These are phyloP conservation scores for Rubia yunnanensis DNA, from an alignment of 257 asterid genomes.

Conservation along the genomic window DNA sequence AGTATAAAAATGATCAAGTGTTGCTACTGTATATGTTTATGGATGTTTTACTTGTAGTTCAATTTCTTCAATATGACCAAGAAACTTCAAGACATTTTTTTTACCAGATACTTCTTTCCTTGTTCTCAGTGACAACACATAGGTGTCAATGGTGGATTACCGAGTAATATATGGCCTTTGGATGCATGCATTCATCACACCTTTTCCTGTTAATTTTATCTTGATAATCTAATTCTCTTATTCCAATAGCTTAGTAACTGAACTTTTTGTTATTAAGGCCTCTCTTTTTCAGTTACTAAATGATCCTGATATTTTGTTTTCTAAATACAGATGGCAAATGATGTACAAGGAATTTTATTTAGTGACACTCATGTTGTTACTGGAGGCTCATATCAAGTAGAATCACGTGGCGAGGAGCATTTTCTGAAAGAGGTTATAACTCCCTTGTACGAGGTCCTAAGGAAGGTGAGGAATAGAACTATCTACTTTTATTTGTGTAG, in stretches of 20 bases:
- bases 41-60: not conserved
- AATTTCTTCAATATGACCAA: not conserved
- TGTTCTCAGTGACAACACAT: not conserved
- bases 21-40: not conserved
- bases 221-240: not conserved
- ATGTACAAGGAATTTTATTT: conserved; percentile 53
- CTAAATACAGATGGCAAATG: conserved; percentile 70
- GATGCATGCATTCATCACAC: not conserved
- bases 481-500: conserved; percentile 1
- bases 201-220: not conserved
- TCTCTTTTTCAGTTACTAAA: not conserved
- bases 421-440: conserved; percentile 78
- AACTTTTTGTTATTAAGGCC: not conserved
- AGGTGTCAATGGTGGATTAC: not conserved
- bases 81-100: not conserved
- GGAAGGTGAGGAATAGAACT: conserved; percentile 37
- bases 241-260: not conserved
- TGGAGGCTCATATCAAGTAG: conserved; percentile 51
- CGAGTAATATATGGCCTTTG: not conserved
- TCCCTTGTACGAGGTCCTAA: conserved; percentile 79
- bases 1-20: not conserved
- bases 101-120: not conserved
- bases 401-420: conserved; percentile 58
- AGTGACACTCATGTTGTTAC: conserved; percentile 55
- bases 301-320: conserved; percentile 13